Conservation (phyloP, 352 stramenopile species). For the Pythium sukuiense region DNA sequence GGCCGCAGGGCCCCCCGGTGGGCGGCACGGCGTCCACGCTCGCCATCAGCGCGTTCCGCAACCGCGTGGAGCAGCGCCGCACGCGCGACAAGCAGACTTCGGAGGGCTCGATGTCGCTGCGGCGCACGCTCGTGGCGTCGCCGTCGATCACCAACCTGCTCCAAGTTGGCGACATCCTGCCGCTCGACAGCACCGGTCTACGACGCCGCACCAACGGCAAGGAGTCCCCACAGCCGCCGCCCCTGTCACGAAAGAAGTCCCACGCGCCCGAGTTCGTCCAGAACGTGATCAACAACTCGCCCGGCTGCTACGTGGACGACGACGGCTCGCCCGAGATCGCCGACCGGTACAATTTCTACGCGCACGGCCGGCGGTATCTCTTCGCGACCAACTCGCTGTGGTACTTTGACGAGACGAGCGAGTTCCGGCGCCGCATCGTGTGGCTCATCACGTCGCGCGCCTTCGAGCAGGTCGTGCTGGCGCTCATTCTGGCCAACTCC, state of each 20-base stretch:
- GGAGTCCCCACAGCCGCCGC: neutral
- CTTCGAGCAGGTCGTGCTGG: slow-evolving; percentile 77
- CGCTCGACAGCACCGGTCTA: neutral
- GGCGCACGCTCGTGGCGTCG: slow-evolving; percentile 5
- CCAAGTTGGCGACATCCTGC: neutral
- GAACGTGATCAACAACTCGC: slow-evolving; percentile 44
- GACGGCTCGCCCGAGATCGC: slow-evolving; percentile 39
- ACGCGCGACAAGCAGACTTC: slow-evolving; percentile 24
- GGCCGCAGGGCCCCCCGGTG: slow-evolving; percentile 9
- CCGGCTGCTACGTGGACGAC: slow-evolving; percentile 37
- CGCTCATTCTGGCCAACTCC: slow-evolving; percentile 79
- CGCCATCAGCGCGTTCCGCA: slow-evolving; percentile 39
- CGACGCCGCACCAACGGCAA: neutral
- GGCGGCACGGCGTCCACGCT: slow-evolving; percentile 35
- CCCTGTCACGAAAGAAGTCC: neutral
- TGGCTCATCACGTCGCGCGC: slow-evolving; percentile 49
- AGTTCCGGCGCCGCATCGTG: slow-evolving; percentile 41
- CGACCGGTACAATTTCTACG: slow-evolving; percentile 64
- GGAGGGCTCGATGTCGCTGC: slow-evolving; percentile 5
- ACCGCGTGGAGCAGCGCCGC: slow-evolving; percentile 36
- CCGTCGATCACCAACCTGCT: slow-evolving; percentile 14
- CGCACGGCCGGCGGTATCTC: slow-evolving; percentile 50
- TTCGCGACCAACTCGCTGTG: slow-evolving; percentile 56
- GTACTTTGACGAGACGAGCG: slow-evolving; percentile 48
- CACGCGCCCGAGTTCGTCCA: slow-evolving; percentile 32